Conservation (phyloP, 2,329 filamentous ascomycete species). For the Cadophora malorum region DNA sequence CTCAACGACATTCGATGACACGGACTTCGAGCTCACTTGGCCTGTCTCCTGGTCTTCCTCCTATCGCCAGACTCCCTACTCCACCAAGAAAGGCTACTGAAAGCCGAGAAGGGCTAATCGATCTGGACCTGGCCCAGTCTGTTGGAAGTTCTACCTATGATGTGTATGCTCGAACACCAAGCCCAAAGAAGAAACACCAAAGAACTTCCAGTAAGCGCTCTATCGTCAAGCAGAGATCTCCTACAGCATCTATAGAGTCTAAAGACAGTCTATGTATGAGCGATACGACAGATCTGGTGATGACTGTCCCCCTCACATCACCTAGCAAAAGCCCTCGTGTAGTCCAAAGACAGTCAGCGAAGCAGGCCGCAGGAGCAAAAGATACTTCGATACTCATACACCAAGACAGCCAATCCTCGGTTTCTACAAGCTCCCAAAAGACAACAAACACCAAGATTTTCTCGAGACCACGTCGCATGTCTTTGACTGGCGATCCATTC, state of each 20-base stretch:
- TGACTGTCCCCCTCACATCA: slow-evolving; percentile 37
- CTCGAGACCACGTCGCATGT: slow-evolving; percentile 24
- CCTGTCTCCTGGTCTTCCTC: slow-evolving; percentile 35
- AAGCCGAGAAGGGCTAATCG: slow-evolving; percentile 35
- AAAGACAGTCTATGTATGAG: slow-evolving; percentile 39
- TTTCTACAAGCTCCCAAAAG: slow-evolving; percentile 19
- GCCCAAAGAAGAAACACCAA: slow-evolving; percentile 30
- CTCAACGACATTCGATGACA: slow-evolving; percentile 33
- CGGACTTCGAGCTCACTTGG: slow-evolving; percentile 36
- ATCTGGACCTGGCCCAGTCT: slow-evolving; percentile 27
- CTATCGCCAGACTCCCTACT: slow-evolving; percentile 35
- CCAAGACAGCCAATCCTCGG: slow-evolving; percentile 30
- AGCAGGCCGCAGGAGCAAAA: slow-evolving; percentile 24
- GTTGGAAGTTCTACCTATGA: slow-evolving; percentile 33
- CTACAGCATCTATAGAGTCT: slow-evolving; percentile 32
- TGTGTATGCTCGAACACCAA: slow-evolving; percentile 33
- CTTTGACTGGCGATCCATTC: slow-evolving; percentile 37
- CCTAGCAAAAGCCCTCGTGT: slow-evolving; percentile 35
- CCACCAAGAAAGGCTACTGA: slow-evolving; percentile 32
- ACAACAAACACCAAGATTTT: slow-evolving; percentile 5
- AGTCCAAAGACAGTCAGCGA: slow-evolving; percentile 27
- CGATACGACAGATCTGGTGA: slow-evolving; percentile 34
- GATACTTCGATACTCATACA: slow-evolving; percentile 26
- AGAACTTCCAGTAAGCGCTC: slow-evolving; percentile 12
- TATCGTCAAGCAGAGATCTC: slow-evolving; percentile 21